These are phyloP conservation scores for Neofusicoccum laricinum DNA, from an alignment of 2,329 filamentous ascomycete species.

Conservation along the genomic window DNA sequence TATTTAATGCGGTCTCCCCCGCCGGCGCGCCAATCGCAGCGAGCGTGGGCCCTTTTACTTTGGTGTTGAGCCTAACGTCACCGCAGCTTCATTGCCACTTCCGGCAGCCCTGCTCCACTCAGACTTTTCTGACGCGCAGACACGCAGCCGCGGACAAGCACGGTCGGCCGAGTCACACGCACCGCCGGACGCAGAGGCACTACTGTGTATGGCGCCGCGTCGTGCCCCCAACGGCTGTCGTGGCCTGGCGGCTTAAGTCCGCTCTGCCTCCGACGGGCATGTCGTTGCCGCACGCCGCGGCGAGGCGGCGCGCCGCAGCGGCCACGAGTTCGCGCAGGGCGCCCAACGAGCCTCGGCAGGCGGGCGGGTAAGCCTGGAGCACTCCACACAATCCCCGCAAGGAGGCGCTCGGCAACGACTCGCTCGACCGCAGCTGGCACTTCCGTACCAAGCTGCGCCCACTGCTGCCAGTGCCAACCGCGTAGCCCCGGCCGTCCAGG, in stretches of 20 bases:
- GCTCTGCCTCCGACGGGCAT: not conserved
- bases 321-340: not conserved
- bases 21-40: too few species aligned
- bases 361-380: not conserved
- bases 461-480: not conserved
- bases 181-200: not conserved
- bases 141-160: not conserved
- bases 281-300: not conserved
- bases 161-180: not conserved
- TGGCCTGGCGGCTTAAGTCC: not conserved
- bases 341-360: not conserved
- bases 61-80: too few species aligned
- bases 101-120: not conserved
- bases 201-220: not conserved
- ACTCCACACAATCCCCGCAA: slow-evolving; percentile 10
- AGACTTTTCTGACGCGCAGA: not conserved
- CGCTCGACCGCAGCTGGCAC: not conserved
- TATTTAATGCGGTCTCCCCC: too few species aligned
- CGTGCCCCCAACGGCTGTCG: not conserved
- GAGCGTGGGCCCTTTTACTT: too few species aligned
- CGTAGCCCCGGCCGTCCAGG: not conserved
- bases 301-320: not conserved
- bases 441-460: not conserved
- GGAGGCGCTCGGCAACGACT: not conserved
- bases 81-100: not conserved